These are phyloP conservation scores for Centella asiatica DNA, from an alignment of 129 eudicot species.

Conservation along the genomic window DNA sequence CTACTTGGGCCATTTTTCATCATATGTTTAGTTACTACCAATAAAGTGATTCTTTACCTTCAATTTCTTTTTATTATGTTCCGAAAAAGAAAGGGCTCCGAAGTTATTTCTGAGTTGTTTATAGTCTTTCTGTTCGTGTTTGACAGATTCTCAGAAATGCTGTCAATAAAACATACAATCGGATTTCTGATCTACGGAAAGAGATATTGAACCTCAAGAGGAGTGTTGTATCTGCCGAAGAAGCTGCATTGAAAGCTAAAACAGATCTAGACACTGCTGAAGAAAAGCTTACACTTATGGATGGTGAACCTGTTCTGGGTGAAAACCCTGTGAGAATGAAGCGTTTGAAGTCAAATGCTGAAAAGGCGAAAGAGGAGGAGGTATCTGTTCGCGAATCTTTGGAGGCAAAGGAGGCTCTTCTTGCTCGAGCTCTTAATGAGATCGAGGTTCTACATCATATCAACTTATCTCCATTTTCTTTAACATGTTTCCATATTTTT, in stretches of 20 bases:
- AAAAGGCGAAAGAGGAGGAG: slow-evolving; percentile 66
- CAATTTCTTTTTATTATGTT: too few relatives aligned
- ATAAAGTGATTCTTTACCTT: too few relatives aligned
- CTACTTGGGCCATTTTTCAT: too few relatives aligned
- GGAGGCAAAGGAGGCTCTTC: slow-evolving; percentile 91
- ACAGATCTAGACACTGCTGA: slow-evolving; percentile 69
- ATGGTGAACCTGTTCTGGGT: slow-evolving; percentile 86
- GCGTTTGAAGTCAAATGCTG: slow-evolving; percentile 61
- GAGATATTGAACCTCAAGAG: slow-evolving; percentile 51
- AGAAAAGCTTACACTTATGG: slow-evolving; percentile 69
- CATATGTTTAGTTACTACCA: too few relatives aligned
- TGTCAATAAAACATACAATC: slow-evolving; percentile 72
- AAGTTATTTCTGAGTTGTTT: slow-evolving; percentile 3
- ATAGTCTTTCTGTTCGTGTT: slow-evolving; percentile 3
- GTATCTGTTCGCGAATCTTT: slow-evolving; percentile 65
- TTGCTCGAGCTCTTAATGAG: slow-evolving; percentile 72
- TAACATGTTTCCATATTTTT: not conserved
- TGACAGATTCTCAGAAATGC: slow-evolving; percentile 79
- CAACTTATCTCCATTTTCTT: not conserved
- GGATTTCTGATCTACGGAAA: slow-evolving; percentile 73
- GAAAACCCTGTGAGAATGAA: slow-evolving; percentile 74
- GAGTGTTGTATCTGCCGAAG: slow-evolving; percentile 49
- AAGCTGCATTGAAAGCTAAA: slow-evolving; percentile 52
- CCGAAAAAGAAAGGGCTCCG: too few relatives aligned
- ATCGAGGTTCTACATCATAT: slow-evolving; percentile 51